These are phyloP conservation scores for Crithidia mellificae DNA, from an alignment of 208 protist species.

Conservation along the genomic window DNA sequence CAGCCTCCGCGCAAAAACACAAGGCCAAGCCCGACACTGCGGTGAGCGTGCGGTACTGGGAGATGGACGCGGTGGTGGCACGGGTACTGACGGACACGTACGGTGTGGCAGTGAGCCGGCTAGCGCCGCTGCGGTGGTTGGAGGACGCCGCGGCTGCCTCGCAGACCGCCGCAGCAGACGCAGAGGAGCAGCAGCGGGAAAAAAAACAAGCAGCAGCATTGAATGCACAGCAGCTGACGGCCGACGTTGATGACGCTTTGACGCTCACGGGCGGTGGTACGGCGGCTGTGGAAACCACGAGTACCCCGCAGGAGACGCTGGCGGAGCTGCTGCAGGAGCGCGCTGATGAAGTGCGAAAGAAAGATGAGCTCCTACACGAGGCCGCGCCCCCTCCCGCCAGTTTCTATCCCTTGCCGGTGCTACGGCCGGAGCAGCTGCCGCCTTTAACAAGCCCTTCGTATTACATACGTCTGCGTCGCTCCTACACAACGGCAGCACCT, in stretches of 20 bases:
- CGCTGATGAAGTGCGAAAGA: background rate
- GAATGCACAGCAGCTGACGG: too few relatives aligned
- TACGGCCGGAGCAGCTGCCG: conserved; percentile 33
- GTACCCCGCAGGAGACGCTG: conserved; percentile 18
- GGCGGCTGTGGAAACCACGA: background rate
- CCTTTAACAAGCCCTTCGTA: conserved; percentile 19
- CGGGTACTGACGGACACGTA: conserved; percentile 22
- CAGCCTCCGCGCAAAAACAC: background rate
- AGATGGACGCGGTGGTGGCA: conserved; percentile 20
- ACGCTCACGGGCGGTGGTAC: background rate
- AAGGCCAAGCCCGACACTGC: background rate
- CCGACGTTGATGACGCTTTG: background rate
- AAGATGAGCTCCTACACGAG: background rate
- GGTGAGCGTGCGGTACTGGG: conserved; percentile 30
- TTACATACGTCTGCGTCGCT: conserved; percentile 29
- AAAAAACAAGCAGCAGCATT: background rate
- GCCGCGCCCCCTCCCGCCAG: too few relatives aligned
- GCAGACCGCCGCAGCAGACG: conserved; percentile 5
- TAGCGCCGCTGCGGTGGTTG: conserved; percentile 47
- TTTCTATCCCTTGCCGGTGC: conserved; percentile 29
- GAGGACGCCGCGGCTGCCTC: conserved; percentile 22
- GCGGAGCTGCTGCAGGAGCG: conserved; percentile 10
- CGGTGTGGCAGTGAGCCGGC: conserved; percentile 27
- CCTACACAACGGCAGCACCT: background rate
- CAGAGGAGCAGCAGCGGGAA: background rate